A percentile compares a stretch with the other conserved stretches of the same genome.
Conservation (phyloP, 306 rosid species). For the Gleditsia sinensis region DNA sequence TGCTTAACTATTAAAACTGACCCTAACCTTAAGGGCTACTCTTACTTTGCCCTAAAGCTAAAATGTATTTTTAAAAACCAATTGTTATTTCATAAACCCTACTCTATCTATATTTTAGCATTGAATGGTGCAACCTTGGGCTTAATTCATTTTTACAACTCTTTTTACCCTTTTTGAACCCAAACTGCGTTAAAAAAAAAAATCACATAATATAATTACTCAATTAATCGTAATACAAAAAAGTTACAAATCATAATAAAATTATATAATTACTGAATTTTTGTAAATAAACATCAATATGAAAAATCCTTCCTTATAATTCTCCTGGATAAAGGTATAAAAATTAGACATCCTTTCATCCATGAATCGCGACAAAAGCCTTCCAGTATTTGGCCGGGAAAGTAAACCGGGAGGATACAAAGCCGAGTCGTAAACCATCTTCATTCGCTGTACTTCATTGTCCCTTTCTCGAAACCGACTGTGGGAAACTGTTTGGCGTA, state of each 20-base stretch:
- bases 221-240: no score
- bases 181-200: no score
- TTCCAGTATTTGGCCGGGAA: neutral
- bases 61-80: no score
- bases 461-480: constrained; percentile 73
- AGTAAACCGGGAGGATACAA: neutral
- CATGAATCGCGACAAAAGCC: neutral
- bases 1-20: no score
- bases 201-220: no score
- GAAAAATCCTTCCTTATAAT: neutral
- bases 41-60: no score
- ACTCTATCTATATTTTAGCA: no score
- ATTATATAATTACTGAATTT: neutral
- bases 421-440: constrained; percentile 17
- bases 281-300: neutral
- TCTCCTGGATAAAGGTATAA: neutral
- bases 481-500: constrained; percentile 90
- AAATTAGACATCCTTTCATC: neutral
- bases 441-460: constrained; percentile 77
- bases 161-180: no score
- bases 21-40: no score
- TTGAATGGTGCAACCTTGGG: no score
- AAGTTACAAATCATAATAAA: neutral
- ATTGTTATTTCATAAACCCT: no score
- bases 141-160: no score